Evolutionary conservation across 2,329 filamentous ascomycete species (phyloP).

Genomic region (Blastomyces percursus): DNA sequence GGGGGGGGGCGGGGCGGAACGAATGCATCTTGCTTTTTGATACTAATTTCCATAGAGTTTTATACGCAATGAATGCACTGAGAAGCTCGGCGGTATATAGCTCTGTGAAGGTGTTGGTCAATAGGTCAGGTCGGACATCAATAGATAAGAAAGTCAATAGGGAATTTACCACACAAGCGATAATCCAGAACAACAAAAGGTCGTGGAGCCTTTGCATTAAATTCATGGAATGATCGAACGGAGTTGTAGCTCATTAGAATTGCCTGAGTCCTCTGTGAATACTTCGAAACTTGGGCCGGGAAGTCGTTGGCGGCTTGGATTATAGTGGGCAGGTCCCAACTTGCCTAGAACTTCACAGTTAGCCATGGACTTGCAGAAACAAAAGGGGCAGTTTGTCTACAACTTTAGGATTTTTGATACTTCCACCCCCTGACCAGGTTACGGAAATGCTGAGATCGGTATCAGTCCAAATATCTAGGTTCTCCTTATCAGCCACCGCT

Average conservation of each 20-base stretch:
- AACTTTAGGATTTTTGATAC: slow-evolving; percentile 22
- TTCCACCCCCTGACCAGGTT: slow-evolving; percentile 26
- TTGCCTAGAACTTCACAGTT: slow-evolving; percentile 10
- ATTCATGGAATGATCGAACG: slow-evolving; percentile 22
- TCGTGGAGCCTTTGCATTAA: slow-evolving; percentile 18
- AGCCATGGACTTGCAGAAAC: not conserved
- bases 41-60: slow-evolving; percentile 23
- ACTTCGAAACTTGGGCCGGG: slow-evolving; percentile 24
- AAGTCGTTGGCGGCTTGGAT: slow-evolving; percentile 26
- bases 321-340: slow-evolving; percentile 23
- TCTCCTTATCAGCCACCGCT: slow-evolving; percentile 13
- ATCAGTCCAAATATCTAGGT: slow-evolving; percentile 14
- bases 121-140: not conserved
- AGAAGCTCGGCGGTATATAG: slow-evolving; percentile 26
- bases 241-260: slow-evolving; percentile 24
- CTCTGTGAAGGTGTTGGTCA: slow-evolving; percentile 9
- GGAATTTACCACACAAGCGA: slow-evolving; percentile 18
- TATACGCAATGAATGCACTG: slow-evolving; percentile 25
- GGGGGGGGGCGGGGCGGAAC: not conserved
- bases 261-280: slow-evolving; percentile 21
- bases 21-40: slow-evolving; percentile 7
- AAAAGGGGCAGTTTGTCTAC: not conserved
- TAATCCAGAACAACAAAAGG: slow-evolving; percentile 23
- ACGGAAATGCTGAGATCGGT: slow-evolving; percentile 26
- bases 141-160: not conserved